Conservation (phyloP, 257 asterid genomes). For the Mitragyna speciosa region DNA sequence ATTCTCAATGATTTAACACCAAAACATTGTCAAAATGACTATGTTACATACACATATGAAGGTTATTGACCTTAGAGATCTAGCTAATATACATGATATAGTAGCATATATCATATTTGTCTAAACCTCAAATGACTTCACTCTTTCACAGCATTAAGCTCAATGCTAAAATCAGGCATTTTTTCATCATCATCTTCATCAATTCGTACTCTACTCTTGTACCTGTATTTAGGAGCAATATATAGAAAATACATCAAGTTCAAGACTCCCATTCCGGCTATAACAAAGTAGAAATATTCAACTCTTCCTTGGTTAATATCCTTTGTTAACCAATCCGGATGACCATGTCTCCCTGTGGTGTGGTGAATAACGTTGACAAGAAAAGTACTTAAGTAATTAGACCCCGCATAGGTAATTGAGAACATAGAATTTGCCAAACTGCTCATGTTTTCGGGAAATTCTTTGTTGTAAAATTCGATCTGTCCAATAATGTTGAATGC, state of each 20-base stretch:
- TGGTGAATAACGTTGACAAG: conserved; percentile 67
- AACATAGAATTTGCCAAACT: conserved; percentile 84
- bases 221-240: conserved; percentile 53
- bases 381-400: conserved; percentile 53
- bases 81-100: not conserved
- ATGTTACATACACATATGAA: not conserved
- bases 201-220: conserved; percentile 46
- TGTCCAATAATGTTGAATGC: conserved; percentile 82
- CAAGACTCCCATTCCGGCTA: conserved; percentile 67
- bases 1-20: not conserved
- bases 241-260: conserved; percentile 55
- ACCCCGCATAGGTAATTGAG: conserved; percentile 62
- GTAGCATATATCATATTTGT: not conserved
- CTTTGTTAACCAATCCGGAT: conserved; percentile 73
- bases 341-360: conserved; percentile 49
- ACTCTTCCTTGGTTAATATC: conserved; percentile 61
- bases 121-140: not conserved
- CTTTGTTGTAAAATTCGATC: conserved; percentile 77
- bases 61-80: not conserved
- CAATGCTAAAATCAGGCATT: conserved; percentile 34
- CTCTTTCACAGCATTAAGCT: conserved; percentile 32
- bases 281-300: conserved; percentile 61
- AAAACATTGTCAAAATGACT: not conserved
- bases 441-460: conserved; percentile 79
- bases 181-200: conserved; percentile 29